phyloP scores from a whole-genome alignment of 1,284 basidiomycete species.

The Ceratobasidium sp. region DNA sequence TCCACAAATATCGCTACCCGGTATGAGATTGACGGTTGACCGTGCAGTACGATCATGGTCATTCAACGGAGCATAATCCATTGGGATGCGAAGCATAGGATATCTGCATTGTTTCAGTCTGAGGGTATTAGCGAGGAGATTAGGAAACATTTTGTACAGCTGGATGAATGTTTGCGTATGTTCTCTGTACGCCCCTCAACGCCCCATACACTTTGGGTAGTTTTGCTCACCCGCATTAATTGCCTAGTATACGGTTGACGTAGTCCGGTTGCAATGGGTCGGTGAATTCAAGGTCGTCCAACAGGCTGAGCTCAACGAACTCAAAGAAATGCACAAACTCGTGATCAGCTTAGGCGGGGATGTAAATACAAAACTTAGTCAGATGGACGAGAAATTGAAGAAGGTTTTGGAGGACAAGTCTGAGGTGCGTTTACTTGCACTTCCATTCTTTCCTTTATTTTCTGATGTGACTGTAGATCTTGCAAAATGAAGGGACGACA shows the following conservation, averaged over 20 bases:
- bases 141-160: not conserved
- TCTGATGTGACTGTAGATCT: no score
- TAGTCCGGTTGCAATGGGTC: constrained; percentile 23
- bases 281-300: constrained; percentile 6
- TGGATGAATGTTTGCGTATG: not conserved
- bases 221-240: no score
- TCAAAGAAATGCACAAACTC: not conserved
- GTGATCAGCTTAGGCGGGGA: not conserved
- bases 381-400: not conserved
- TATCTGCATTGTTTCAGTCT: not conserved
- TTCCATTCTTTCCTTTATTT: no score
- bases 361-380: not conserved
- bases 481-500: not conserved
- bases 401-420: not conserved
- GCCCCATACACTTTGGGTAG: no score
- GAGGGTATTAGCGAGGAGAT: constrained; percentile 11
- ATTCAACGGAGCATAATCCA: no score
- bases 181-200: constrained; percentile 7
- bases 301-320: not conserved
- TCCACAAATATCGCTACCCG: no score
- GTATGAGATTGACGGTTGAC: no score
- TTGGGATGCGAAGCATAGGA: not conserved
- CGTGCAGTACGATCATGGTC: no score
- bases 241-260: constrained; percentile 5
- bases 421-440: not conserved